Evolutionary conservation across 2,329 filamentous ascomycete genomes (phyloP), one percentile per base, ranked within the genome.

Genomic region (Paecilomyces niveus): DNA sequence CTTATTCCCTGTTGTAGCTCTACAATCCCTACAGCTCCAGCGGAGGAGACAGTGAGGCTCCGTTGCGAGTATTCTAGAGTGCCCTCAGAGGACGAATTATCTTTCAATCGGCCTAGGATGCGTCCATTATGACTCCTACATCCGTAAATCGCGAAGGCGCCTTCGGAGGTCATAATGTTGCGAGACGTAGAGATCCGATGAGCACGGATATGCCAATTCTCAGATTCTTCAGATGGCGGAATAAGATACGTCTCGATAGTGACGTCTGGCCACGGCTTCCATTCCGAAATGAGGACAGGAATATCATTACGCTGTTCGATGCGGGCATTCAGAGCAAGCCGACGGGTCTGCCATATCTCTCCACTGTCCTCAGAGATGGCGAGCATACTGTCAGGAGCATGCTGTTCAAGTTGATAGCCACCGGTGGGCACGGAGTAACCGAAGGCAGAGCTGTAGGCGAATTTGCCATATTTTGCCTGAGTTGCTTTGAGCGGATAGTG

Each of bases 401-500:
- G 89, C 67, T 91, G 89, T 70, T 91, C 88, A 1, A 92, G 81
- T 0, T 87, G 87, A 71, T 90, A 89, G 18, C 85, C 81, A 0
- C 89, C 89, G 0, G 89, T 89, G 0, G 89, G 88, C 0, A 92
- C 89, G 0, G 86, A 89, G 74, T 92, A 92, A 21, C 81, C 88
- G 70, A 89, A 92, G 0, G 87, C 83, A 56, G 87, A 86, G 67
- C 85, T 89, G 53, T 92, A 92, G 5, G 88, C 88, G 68, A 92
- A 92, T 60, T 85, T 83, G 53, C 89, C 89, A 71, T 92, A 92
- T 68, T 92, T 92, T 61, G 89, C 88, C 70, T 92, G 89, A 0
- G 89, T 90, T 57, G 87, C 89, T 72, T 89, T 89, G 79, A 92
- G 87, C 0, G 89, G 87, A 69, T 92, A 92, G 71, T 89, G 87